phyloP scores from a whole-genome alignment of 805 yeast species.

The Schizosaccharomyces osmophilus region DNA sequence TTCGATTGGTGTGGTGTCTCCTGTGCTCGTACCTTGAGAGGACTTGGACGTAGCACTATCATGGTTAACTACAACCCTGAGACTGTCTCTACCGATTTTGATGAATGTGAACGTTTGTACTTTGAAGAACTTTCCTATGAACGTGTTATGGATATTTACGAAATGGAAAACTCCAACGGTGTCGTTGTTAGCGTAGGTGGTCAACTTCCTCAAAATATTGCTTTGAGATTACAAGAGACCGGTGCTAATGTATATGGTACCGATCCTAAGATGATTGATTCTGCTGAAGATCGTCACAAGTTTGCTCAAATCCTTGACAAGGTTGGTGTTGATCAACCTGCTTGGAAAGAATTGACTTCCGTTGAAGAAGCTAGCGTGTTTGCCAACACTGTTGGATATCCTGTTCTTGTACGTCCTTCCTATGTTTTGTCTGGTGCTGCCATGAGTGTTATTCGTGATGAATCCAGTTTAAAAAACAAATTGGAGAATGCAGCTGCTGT shows the following conservation, averaged over 20 bases:
- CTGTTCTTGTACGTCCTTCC: constrained; percentile 91
- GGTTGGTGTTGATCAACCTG: constrained; percentile 95
- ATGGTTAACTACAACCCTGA: constrained; percentile 97
- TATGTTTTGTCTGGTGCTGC: constrained; percentile 97
- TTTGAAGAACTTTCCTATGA: constrained; percentile 88
- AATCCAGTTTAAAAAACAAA: constrained; percentile 67
- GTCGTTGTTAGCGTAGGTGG: constrained; percentile 97
- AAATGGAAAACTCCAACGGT: constrained; percentile 70
- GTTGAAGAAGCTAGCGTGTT: constrained; percentile 77
- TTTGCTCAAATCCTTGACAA: constrained; percentile 91
- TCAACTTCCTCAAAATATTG: constrained; percentile 91
- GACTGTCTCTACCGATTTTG: constrained; percentile 95
- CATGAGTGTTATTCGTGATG: constrained; percentile 85
- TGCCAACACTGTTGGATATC: constrained; percentile 76
- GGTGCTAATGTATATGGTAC: constrained; percentile 90
- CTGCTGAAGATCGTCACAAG: constrained; percentile 94
- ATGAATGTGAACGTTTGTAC: constrained; percentile 89
- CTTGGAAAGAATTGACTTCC: constrained; percentile 93
- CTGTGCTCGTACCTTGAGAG: constrained; percentile 80
- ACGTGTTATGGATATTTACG: constrained; percentile 84
- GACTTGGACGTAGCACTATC: constrained; percentile 65
- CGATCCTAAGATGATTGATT: constrained; percentile 92
- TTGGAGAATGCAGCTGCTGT: constrained; percentile 88
- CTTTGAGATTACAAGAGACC: constrained; percentile 74
- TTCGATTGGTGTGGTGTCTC: constrained; percentile 99